Conservation (phyloP, 352 stramenopile species). For the Phytophthora cajani region DNA sequence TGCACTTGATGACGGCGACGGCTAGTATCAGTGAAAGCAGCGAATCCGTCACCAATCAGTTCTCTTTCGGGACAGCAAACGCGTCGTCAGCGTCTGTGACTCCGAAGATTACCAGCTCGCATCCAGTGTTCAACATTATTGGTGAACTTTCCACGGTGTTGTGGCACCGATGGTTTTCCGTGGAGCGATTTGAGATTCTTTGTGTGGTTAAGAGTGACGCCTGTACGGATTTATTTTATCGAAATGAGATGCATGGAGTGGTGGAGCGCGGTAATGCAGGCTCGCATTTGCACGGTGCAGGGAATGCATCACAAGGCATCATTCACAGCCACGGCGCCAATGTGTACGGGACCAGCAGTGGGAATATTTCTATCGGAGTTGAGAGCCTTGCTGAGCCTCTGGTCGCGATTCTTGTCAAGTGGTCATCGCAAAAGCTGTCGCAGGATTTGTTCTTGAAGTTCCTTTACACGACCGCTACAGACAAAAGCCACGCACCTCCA, state of each 20-base stretch:
- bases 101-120: conserved; percentile 56
- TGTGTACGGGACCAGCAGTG: conserved; percentile 42
- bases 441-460: conserved; percentile 88
- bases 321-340: conserved; percentile 42
- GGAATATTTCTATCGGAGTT: conserved; percentile 49
- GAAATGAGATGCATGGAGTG: conserved; percentile 41
- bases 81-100: conserved; percentile 28
- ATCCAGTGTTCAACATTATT: conserved; percentile 92
- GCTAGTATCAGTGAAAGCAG: conserved; percentile 46
- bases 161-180: conserved; percentile 91
- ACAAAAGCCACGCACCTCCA: conserved; percentile 33
- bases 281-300: conserved; percentile 32
- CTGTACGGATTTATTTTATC: conserved; percentile 74
- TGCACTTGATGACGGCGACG: conserved; percentile 87
- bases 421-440: conserved; percentile 79
- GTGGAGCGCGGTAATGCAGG: conserved; percentile 38
- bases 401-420: conserved; percentile 66
- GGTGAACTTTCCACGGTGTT: conserved; percentile 85
- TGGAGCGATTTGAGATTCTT: conserved; percentile 88
- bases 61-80: conserved; percentile 72
- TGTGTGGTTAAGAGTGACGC: conserved; percentile 73
- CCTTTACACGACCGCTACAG: conserved; percentile 38
- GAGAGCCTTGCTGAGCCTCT: conserved; percentile 66
- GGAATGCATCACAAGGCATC: conserved; percentile 37
- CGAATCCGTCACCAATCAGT: conserved; percentile 62